Percentiles rank a stretch among this genome's conserved stretches.
Evolutionary conservation across 2,329 filamentous ascomycete species (phyloP).

Genomic region (Neospermospora avenae): DNA sequence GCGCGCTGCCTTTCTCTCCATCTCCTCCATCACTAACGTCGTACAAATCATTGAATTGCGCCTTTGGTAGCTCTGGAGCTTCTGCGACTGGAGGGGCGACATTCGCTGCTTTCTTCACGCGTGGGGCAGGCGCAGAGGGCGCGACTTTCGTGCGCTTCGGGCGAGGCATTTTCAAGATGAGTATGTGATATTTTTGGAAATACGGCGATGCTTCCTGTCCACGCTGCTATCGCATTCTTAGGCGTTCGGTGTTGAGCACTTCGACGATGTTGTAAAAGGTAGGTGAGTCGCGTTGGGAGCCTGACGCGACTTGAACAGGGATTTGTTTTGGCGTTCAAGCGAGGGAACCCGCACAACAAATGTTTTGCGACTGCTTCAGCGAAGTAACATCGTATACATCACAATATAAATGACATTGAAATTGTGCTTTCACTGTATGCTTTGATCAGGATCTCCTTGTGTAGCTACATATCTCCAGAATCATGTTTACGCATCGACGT

Average conservation of each 20-base stretch:
- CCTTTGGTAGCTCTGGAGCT: slow-evolving; percentile 11
- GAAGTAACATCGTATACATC: background rate
- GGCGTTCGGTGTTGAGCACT: background rate
- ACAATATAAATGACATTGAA: background rate
- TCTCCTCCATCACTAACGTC: slow-evolving; percentile 34
- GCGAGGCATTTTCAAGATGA: slow-evolving; percentile 31
- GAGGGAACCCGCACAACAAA: background rate
- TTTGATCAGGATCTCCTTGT: background rate
- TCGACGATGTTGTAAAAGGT: background rate
- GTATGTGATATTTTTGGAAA: background rate
- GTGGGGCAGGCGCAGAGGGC: slow-evolving; percentile 29
- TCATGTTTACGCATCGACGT: background rate
- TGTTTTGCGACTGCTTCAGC: background rate
- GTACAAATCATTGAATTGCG: slow-evolving; percentile 30
- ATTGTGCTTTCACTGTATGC: background rate
- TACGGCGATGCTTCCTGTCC: background rate
- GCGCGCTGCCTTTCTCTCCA: slow-evolving; percentile 13
- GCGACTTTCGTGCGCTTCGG: slow-evolving; percentile 36
- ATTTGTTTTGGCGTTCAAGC: slow-evolving; percentile 7
- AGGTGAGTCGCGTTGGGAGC: background rate
- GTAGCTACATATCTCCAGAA: background rate
- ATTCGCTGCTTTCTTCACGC: slow-evolving; percentile 19
- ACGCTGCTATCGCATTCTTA: slow-evolving; percentile 12
- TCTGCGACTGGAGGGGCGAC: slow-evolving; percentile 7
- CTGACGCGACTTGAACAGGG: slow-evolving; percentile 7